A percentile compares a stretch with the other conserved stretches of the same genome.
These are phyloP conservation scores for Penicillium crystallinum DNA, from an alignment of 495 filamentous ascomycete genomes.

Conservation along the genomic window DNA sequence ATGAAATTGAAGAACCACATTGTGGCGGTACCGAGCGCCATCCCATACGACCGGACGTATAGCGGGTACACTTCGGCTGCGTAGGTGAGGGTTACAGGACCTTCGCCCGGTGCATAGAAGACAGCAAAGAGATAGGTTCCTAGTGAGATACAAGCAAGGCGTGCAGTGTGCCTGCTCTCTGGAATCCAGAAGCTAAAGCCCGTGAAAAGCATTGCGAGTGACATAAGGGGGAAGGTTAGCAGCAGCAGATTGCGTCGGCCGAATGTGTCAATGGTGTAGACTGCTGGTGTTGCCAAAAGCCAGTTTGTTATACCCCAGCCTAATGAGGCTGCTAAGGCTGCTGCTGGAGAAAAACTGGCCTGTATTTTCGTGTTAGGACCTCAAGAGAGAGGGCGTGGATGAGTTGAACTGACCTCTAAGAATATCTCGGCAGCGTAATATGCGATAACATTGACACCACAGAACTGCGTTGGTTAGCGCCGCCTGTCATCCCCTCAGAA, in stretches of 20 bases:
- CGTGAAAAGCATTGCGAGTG: conserved; percentile 67
- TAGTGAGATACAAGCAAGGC: conserved; percentile 55
- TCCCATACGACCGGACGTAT: conserved; percentile 65
- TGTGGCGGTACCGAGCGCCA: conserved; percentile 63
- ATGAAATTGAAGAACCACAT: conserved; percentile 53
- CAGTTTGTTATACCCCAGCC: conserved; percentile 78
- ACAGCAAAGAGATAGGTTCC: conserved; percentile 73
- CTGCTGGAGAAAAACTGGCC: conserved; percentile 41
- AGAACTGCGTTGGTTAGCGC: conserved; percentile 37
- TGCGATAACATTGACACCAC: conserved; percentile 59
- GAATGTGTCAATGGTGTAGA: conserved; percentile 80
- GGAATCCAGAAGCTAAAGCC: conserved; percentile 78
- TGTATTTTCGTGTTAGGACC: conserved; percentile 8
- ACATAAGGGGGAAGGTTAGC: conserved; percentile 73
- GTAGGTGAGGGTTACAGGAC: conserved; percentile 81
- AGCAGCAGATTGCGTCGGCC: conserved; percentile 76
- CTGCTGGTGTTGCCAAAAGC: conserved; percentile 69
- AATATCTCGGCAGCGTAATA: conserved; percentile 55
- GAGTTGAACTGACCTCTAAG: conserved; percentile 11
- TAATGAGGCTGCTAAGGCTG: conserved; percentile 62
- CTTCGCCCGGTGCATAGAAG: conserved; percentile 74
- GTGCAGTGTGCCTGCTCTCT: conserved; percentile 34
- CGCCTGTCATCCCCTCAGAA: background rate
- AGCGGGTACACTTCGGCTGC: conserved; percentile 76
- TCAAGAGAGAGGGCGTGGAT: background rate